Evolutionary conservation across 495 filamentous ascomycete species (phyloP).

Genomic region (Saxispiralis lemnorum): DNA sequence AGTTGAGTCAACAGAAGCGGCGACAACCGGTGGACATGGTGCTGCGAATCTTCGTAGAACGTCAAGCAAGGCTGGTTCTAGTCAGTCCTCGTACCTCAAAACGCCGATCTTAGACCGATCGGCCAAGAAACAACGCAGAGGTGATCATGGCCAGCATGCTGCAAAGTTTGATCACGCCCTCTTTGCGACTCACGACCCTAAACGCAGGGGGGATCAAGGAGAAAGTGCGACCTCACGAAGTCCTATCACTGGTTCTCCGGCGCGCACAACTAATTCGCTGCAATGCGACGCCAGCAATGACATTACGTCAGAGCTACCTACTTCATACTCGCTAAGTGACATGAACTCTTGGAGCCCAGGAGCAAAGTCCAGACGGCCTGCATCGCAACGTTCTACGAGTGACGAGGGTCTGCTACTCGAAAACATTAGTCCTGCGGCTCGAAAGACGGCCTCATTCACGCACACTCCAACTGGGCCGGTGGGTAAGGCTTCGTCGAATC

Average conservation of each 20-base stretch:
- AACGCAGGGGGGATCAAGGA: too few relatives aligned
- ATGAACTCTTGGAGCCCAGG: conserved; percentile 6
- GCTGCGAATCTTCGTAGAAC: neutral
- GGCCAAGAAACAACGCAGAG: neutral
- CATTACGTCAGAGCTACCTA: conserved; percentile 10
- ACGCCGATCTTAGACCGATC: conserved; percentile 2
- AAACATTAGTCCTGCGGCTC: neutral
- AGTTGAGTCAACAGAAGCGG: too few relatives aligned
- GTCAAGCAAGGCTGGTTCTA: neutral
- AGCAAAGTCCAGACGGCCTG: neutral
- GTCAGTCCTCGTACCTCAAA: conserved; percentile 8
- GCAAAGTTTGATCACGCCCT: neutral
- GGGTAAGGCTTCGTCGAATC: too few relatives aligned
- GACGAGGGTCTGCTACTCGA: conserved; percentile 1
- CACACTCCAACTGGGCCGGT: too few relatives aligned
- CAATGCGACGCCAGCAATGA: neutral
- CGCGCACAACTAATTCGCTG: neutral
- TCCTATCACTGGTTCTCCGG: neutral
- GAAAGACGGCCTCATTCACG: too few relatives aligned
- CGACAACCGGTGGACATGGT: too few relatives aligned
- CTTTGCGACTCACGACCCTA: too few relatives aligned
- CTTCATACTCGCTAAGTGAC: conserved; percentile 11
- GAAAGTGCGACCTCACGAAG: neutral
- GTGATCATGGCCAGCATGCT: too few relatives aligned
- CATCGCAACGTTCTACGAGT: conserved; percentile 7